Evolutionary conservation across 345 rosid genomes (phyloP), one percentile per base, ranked within the genome.

Genomic region (Pelargonium nanum): DNA sequence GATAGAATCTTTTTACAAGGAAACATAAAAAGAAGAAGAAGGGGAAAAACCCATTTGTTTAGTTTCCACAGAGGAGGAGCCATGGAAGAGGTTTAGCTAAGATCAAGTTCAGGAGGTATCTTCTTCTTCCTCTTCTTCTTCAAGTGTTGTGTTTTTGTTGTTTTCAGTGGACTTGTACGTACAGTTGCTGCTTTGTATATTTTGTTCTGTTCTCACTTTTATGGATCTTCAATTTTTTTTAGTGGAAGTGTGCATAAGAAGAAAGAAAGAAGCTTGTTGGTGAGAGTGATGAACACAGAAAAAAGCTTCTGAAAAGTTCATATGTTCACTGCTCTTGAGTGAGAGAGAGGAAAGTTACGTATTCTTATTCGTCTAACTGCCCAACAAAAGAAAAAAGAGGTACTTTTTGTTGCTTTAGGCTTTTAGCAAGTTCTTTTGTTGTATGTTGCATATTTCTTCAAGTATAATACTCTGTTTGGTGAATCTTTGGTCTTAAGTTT

Each of bases 301-400:
- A n/a, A n/a, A n/a, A n/a, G n/a, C n/a, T 50, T 50, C 26, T 68
- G 34, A 34, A 45, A 53, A n/a, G 52, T 44, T 32, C 15, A 13
- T 52, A n/a, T n/a, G n/a, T n/a, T n/a, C n/a, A n/a, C n/a, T n/a
- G n/a, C 20, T 65, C 53, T 19, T 58, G 8, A 17, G 21, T 9
- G 24, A 26, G 60, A 24, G 22, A 54, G 40, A 22, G 34, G 4
- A 34, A 34, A 34, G 45, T 15, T 1, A 56, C 34, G 19, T 23
- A n/a, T 53, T 61, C 13, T 21, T 45, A 24, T 20, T 20, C 45
- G 6, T 26, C 19, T 22, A 26, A 53, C 53, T 10, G 26, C n/a
- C n/a, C n/a, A n/a, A n/a, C n/a, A n/a, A 30, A 1, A 6, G 6
- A 34, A 15, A 34, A 34, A 34, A 34, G 13, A 34, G 45, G 45